phyloP scores from a whole-genome alignment of 1,284 basidiomycete species.

The Singerocomus inundabilis region DNA sequence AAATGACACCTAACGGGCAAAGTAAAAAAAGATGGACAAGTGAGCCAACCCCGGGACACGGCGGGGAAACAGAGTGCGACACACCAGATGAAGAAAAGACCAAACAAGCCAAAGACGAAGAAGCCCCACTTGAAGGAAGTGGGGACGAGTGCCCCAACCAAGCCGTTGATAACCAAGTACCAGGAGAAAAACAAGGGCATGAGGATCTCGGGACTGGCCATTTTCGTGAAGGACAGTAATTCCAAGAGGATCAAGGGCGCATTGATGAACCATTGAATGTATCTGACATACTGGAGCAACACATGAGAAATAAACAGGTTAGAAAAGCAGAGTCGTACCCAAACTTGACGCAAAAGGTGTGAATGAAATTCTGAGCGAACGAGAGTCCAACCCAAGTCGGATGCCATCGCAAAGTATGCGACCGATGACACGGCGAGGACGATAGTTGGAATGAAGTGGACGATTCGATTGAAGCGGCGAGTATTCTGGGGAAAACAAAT shows the following conservation, averaged over 20 bases:
- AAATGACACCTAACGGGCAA: conserved; percentile 25
- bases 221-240: conserved; percentile 49
- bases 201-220: conserved; percentile 54
- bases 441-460: conserved; percentile 49
- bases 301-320: neutral
- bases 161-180: conserved; percentile 49
- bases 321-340: conserved; percentile 36
- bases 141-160: conserved; percentile 48
- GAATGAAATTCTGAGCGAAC: conserved; percentile 41
- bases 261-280: conserved; percentile 60
- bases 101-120: conserved; percentile 43
- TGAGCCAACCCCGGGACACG: neutral
- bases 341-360: conserved; percentile 48
- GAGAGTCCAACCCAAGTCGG: conserved; percentile 55
- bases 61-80: conserved; percentile 23
- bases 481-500: conserved; percentile 32
- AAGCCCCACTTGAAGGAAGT: conserved; percentile 51
- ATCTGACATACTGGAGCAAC: conserved; percentile 41
- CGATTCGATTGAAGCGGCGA: conserved; percentile 42
- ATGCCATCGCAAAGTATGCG: conserved; percentile 58
- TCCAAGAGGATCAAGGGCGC: conserved; percentile 55
- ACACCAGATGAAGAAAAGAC: conserved; percentile 49
- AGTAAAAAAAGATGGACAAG: neutral
- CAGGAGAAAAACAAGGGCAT: conserved; percentile 52
- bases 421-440: conserved; percentile 45